Percentiles rank a stretch among this genome's conserved stretches.
These are phyloP conservation scores for Diplogelasinospora grovesii DNA, from an alignment of 495 filamentous ascomycete genomes.

Conservation along the genomic window DNA sequence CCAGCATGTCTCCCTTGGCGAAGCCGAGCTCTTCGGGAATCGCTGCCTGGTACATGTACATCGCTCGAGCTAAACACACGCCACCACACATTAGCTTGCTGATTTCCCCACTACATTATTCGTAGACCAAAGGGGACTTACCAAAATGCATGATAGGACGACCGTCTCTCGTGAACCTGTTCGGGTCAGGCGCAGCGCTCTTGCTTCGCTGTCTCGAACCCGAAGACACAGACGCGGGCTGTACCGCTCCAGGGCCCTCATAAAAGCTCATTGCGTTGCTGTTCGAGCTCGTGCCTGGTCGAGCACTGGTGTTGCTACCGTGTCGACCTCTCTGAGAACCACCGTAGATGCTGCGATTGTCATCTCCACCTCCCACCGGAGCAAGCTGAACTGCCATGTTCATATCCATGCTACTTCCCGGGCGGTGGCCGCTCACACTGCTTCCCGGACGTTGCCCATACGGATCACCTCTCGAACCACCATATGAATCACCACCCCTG, in stretches of 20 bases:
- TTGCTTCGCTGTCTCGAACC: conserved; percentile 59
- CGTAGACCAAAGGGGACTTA: conserved; percentile 46
- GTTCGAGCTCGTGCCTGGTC: conserved; percentile 29
- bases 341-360: conserved; percentile 38
- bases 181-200: conserved; percentile 67
- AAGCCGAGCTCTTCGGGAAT: conserved; percentile 96
- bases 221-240: conserved; percentile 33
- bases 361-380: conserved; percentile 28
- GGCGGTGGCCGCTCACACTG: neutral
- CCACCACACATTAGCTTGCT: conserved; percentile 13
- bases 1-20: conserved; percentile 83
- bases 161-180: conserved; percentile 73
- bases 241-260: conserved; percentile 42
- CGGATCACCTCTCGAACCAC: too few species aligned
- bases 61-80: conserved; percentile 72
- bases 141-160: conserved; percentile 85
- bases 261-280: conserved; percentile 53
- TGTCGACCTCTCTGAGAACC: conserved; percentile 45
- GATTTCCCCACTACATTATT: neutral
- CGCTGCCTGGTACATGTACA: conserved; percentile 90
- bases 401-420: conserved; percentile 11
- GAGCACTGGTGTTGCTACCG: conserved; percentile 18
- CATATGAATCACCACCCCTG: too few species aligned
- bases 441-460: neutral
- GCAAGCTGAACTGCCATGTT: conserved; percentile 81